Evolutionary conservation across 768 basidiomycete species (phyloP).

Genomic region (Macrocybe gigantea): DNA sequence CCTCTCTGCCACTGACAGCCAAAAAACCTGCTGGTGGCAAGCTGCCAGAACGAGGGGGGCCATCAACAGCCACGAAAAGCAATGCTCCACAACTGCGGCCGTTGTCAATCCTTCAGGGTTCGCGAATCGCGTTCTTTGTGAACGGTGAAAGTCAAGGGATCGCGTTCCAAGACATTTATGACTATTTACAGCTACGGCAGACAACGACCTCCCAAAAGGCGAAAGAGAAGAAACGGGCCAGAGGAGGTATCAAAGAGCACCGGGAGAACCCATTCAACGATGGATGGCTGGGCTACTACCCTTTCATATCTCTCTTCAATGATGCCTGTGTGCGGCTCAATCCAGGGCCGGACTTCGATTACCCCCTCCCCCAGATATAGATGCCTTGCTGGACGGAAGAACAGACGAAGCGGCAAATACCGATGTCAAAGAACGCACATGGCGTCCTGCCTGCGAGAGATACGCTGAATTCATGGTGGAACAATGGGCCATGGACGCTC

Average conservation of each 20-base stretch:
- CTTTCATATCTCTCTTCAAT: slow-evolving; percentile 91
- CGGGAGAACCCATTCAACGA: slow-evolving; percentile 88
- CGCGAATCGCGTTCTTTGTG: slow-evolving; percentile 83
- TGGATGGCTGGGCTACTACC: slow-evolving; percentile 92
- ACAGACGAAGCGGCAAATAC: slow-evolving; percentile 9
- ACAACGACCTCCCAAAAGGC: slow-evolving; percentile 56
- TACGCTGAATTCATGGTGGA: slow-evolving; percentile 83
- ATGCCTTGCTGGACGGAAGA: slow-evolving; percentile 44
- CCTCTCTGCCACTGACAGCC: slow-evolving; percentile 49
- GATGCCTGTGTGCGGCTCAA: slow-evolving; percentile 81
- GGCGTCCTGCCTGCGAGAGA: slow-evolving; percentile 80
- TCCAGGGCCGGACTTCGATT: slow-evolving; percentile 83
- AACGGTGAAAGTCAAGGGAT: slow-evolving; percentile 82
- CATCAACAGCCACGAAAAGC: slow-evolving; percentile 26
- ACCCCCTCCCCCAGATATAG: slow-evolving; percentile 78
- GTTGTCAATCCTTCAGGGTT: slow-evolving; percentile 64
- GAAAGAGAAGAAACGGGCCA: slow-evolving; percentile 57
- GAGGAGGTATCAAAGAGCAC: slow-evolving; percentile 67
- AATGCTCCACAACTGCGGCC: slow-evolving; percentile 46
- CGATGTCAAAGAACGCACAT: slow-evolving; percentile 37
- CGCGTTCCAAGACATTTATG: slow-evolving; percentile 86
- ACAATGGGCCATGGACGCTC: slow-evolving; percentile 70
- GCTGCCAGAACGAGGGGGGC: slow-evolving; percentile 53
- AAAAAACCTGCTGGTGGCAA: slow-evolving; percentile 71
- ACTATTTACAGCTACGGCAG: slow-evolving; percentile 78